Evolutionary conservation across 345 rosid species (phyloP).

Genomic region (Conringia planisiliqua): DNA sequence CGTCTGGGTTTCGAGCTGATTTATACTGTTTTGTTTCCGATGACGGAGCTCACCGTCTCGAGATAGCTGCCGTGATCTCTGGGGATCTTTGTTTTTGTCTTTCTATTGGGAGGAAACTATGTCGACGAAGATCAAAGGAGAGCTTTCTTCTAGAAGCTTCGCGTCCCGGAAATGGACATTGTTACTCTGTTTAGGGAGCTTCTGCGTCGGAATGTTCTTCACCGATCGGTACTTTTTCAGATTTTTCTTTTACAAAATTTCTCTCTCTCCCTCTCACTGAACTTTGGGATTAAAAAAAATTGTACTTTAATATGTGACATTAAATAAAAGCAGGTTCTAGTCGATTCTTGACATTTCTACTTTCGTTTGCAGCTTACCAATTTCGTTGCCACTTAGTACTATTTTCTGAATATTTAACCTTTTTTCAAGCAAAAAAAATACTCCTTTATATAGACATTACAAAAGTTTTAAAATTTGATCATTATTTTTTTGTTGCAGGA

Average conservation of each 20-base stretch:
- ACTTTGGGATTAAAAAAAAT: too few species aligned
- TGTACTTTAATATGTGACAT: too few species aligned
- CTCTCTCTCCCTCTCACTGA: not conserved
- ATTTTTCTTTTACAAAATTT: too few species aligned
- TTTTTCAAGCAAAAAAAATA: not conserved
- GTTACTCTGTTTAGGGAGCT: conserved; percentile 67
- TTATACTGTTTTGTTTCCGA: not conserved
- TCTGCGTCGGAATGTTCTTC: conserved; percentile 91
- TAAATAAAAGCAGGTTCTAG: too few species aligned
- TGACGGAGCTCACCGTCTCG: conserved; percentile 1
- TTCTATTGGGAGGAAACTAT: conserved; percentile 7
- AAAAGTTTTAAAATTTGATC: not conserved
- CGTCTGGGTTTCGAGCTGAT: not conserved
- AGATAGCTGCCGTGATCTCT: not conserved
- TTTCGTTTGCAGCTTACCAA: not conserved
- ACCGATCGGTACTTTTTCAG: conserved; percentile 40
- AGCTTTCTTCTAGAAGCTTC: conserved; percentile 44
- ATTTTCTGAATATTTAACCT: not conserved
- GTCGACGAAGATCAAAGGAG: conserved; percentile 76
- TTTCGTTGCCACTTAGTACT: not conserved
- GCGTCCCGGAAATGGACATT: conserved; percentile 68
- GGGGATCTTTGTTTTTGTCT: not conserved
- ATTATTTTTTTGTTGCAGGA: conserved; percentile 37
- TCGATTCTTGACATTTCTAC: not conserved
- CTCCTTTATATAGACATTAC: too few species aligned